Percentiles rank a stretch among this genome's conserved stretches.
Conservation (phyloP, 768 basidiomycete genomes). For the Gymnopilus dilepis region DNA sequence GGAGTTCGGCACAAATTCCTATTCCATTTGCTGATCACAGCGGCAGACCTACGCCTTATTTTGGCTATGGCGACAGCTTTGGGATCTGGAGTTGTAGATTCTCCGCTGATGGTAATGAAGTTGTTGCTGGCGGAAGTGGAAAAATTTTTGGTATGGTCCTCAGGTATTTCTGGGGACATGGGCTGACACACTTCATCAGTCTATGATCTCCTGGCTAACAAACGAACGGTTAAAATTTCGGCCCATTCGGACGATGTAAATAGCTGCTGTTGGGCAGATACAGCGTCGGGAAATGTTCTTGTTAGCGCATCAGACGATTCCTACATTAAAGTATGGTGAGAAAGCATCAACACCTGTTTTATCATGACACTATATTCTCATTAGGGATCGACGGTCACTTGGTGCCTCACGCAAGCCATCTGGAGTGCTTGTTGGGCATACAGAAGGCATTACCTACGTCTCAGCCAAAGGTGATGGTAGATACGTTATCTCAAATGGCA, state of each 20-base stretch:
- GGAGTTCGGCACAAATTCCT: slow-evolving; percentile 63
- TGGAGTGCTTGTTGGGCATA: slow-evolving; percentile 93
- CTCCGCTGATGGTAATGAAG: slow-evolving; percentile 94
- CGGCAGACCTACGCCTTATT: slow-evolving; percentile 37
- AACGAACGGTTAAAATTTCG: slow-evolving; percentile 80
- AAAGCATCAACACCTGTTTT: slow-evolving; percentile 49
- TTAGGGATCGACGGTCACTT: slow-evolving; percentile 61
- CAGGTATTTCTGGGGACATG: slow-evolving; percentile 3
- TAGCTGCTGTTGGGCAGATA: slow-evolving; percentile 95
- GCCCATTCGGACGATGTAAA: slow-evolving; percentile 94
- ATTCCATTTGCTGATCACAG: slow-evolving; percentile 61
- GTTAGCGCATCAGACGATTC: slow-evolving; percentile 96
- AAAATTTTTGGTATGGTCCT: slow-evolving; percentile 65
- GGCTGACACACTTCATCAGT: slow-evolving; percentile 49
- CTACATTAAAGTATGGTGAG: slow-evolving; percentile 93
- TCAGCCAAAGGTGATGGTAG: slow-evolving; percentile 96
- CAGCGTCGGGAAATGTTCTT: slow-evolving; percentile 89
- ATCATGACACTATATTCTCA: slow-evolving; percentile 22
- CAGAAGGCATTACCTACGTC: slow-evolving; percentile 94
- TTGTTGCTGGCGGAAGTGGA: slow-evolving; percentile 90
- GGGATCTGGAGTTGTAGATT: slow-evolving; percentile 95
- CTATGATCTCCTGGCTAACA: slow-evolving; percentile 86
- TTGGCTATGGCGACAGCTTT: slow-evolving; percentile 53
- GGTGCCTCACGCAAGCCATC: slow-evolving; percentile 75
- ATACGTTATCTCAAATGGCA: slow-evolving; percentile 94